phyloP scores from a whole-genome alignment of 345 rosid species.

The Melastoma malabathricum region DNA sequence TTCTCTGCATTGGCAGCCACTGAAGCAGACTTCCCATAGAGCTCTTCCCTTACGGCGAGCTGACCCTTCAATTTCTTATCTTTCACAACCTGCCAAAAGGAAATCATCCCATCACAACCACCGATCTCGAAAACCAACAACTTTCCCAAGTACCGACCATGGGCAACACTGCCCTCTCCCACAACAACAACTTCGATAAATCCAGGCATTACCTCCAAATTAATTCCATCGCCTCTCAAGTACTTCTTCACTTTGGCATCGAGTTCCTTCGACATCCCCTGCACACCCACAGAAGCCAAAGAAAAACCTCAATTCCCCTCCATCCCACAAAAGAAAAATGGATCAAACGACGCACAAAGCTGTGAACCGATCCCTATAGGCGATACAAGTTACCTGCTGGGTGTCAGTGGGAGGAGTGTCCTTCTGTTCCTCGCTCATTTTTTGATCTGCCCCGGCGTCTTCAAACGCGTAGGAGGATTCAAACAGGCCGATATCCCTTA shows the following conservation, averaged over 20 bases:
- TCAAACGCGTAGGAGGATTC: too few relatives aligned
- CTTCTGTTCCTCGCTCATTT: too few relatives aligned
- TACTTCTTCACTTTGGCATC: slow-evolving; percentile 46
- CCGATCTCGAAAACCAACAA: neutral
- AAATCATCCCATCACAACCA: neutral
- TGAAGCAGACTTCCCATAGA: slow-evolving; percentile 56
- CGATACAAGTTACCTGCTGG: too few relatives aligned
- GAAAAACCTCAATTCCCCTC: too few relatives aligned
- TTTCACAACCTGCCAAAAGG: slow-evolving; percentile 23
- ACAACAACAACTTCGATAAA: neutral
- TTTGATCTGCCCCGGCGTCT: too few relatives aligned
- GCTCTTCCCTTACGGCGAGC: slow-evolving; percentile 49
- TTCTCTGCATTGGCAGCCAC: slow-evolving; percentile 79
- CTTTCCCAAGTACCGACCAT: neutral
- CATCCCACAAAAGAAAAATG: too few relatives aligned
- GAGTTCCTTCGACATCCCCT: slow-evolving; percentile 43
- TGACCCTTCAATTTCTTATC: slow-evolving; percentile 71
- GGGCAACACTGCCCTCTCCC: neutral
- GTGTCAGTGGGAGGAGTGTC: too few relatives aligned
- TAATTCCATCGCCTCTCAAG: slow-evolving; percentile 59
- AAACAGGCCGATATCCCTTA: too few relatives aligned
- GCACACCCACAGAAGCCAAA: slow-evolving; percentile 1
- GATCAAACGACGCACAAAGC: too few relatives aligned
- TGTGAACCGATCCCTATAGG: too few relatives aligned
- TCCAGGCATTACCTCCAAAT: slow-evolving; percentile 41